phyloP scores from a whole-genome alignment of 2,329 filamentous ascomycete species.

The Venturia aucupariae region DNA sequence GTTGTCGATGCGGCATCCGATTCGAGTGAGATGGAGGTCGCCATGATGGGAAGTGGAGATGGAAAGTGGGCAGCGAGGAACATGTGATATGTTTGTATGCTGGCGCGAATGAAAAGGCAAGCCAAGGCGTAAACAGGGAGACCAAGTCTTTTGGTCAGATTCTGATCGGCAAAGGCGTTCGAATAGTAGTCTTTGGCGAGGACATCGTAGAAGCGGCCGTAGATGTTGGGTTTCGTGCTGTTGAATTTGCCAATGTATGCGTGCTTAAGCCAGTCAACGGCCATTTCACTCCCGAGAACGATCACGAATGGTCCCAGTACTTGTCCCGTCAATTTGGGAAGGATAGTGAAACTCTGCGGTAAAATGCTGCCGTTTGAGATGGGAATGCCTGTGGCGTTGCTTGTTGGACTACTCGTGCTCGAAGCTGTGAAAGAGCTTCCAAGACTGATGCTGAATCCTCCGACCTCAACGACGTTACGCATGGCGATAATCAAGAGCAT shows the following conservation, averaged over 20 bases:
- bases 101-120: slow-evolving; percentile 89
- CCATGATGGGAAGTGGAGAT: slow-evolving; percentile 51
- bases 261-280: slow-evolving; percentile 95
- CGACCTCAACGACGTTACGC: slow-evolving; percentile 92
- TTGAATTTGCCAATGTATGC: slow-evolving; percentile 99
- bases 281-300: slow-evolving; percentile 90
- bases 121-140: slow-evolving; percentile 86
- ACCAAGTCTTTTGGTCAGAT: slow-evolving; percentile 79
- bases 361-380: slow-evolving; percentile 63
- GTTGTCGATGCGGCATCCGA: slow-evolving; percentile 38
- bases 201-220: slow-evolving; percentile 83
- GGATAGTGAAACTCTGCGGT: slow-evolving; percentile 80
- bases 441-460: slow-evolving; percentile 56
- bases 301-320: slow-evolving; percentile 88
- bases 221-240: slow-evolving; percentile 85
- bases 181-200: slow-evolving; percentile 97
- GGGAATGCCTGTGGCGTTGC: slow-evolving; percentile 46
- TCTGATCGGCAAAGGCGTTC: slow-evolving; percentile 66
- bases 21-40: slow-evolving; percentile 57
- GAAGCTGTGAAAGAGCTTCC: slow-evolving; percentile 21
- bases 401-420: slow-evolving; percentile 20
- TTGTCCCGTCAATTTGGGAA: slow-evolving; percentile 81
- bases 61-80: slow-evolving; percentile 83
- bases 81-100: slow-evolving; percentile 96
- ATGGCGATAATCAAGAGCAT: slow-evolving; percentile 95